Conservation (phyloP, 129 eudicot species). For the Flaveria linearis region DNA sequence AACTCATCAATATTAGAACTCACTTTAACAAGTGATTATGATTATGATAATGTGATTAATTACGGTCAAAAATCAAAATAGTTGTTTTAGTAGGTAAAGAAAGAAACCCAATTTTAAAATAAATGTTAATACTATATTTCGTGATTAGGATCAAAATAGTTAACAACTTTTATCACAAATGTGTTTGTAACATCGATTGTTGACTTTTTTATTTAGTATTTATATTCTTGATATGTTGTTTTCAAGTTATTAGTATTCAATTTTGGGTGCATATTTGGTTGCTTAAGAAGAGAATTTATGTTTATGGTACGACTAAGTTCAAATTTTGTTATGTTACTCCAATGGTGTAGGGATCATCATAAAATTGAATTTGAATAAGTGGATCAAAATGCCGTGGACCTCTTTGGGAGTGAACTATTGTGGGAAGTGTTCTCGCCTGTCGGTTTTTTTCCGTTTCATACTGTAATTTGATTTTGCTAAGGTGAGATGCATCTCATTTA, state of each 20-base stretch:
- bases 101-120: neutral
- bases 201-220: neutral
- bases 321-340: slow-evolving; percentile 14
- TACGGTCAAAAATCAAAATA: neutral
- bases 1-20: slow-evolving; percentile 20
- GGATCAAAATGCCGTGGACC: slow-evolving; percentile 72
- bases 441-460: slow-evolving; percentile 72
- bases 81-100: slow-evolving; percentile 10
- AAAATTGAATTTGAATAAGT: slow-evolving; percentile 22
- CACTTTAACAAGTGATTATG: neutral
- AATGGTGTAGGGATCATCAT: slow-evolving; percentile 15
- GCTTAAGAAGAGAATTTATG: slow-evolving; percentile 9
- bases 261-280: neutral
- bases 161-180: neutral
- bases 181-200: neutral
- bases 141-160: neutral
- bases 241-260: neutral
- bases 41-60: neutral
- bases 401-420: slow-evolving; percentile 39
- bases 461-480: slow-evolving; percentile 43
- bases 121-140: slow-evolving; percentile 4
- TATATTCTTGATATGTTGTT: neutral
- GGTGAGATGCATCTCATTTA: slow-evolving; percentile 42
- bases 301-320: neutral
- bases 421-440: slow-evolving; percentile 55